A percentile compares a stretch with the other conserved stretches of the same genome.
These are phyloP conservation scores for Paecilomyces fulvus DNA, from an alignment of 2,329 filamentous ascomycete species.

Conservation along the genomic window DNA sequence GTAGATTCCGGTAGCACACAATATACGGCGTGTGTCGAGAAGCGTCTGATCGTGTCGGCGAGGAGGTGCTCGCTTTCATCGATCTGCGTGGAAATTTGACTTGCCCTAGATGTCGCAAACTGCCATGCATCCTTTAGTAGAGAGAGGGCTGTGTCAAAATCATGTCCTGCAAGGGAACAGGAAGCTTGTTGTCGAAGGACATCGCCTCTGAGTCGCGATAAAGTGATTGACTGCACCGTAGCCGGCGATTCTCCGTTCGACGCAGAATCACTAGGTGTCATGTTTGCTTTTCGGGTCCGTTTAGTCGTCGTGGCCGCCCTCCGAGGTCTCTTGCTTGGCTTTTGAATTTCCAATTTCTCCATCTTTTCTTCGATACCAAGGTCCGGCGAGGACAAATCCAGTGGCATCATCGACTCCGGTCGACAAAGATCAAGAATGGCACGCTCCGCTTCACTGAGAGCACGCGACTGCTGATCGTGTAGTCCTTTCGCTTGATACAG, in stretches of 20 bases:
- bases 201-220: conserved; percentile 39
- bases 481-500: conserved; percentile 41
- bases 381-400: conserved; percentile 20
- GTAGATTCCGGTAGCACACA: conserved; percentile 89
- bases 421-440: conserved; percentile 33
- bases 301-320: conserved; percentile 16
- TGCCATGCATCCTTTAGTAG: conserved; percentile 38
- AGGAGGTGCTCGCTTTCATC: conserved; percentile 29
- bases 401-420: conserved; percentile 19
- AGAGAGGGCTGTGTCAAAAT: conserved; percentile 50
- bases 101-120: conserved; percentile 40
- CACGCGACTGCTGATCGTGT: conserved; percentile 39
- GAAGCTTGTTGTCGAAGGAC: conserved; percentile 45
- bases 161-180: conserved; percentile 36
- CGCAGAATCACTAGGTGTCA: conserved; percentile 11
- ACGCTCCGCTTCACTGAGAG: conserved; percentile 42
- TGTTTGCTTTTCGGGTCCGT: conserved; percentile 23
- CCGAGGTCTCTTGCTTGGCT: conserved; percentile 16
- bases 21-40: conserved; percentile 73
- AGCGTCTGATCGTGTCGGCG: conserved; percentile 36
- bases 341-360: conserved; percentile 31
- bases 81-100: conserved; percentile 49
- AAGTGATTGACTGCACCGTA: conserved; percentile 27
- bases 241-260: conserved; percentile 11
- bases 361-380: conserved; percentile 35